Evolutionary conservation across 306 rosid genomes (phyloP).

Genomic region (Astragalus glycyphyllos): DNA sequence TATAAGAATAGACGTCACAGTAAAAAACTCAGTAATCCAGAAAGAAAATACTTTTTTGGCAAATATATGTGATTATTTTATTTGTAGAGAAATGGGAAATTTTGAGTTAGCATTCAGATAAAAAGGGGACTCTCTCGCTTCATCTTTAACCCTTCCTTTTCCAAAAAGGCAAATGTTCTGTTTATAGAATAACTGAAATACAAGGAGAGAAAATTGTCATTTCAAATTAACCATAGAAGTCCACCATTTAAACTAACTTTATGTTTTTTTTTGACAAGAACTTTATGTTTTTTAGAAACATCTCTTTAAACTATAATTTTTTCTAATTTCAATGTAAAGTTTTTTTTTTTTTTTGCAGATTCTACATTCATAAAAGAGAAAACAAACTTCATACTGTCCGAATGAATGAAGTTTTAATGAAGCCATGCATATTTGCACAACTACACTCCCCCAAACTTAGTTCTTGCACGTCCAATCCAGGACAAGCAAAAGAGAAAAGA

Average conservation of each 20-base stretch:
- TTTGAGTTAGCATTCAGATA: not conserved
- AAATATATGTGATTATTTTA: not conserved
- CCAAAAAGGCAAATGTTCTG: not conserved
- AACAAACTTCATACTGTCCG: not conserved
- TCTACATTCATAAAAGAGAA: not conserved
- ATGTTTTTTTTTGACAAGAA: no score
- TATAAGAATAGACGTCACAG: not conserved
- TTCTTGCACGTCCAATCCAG: no score
- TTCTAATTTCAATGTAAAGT: slow-evolving; percentile 7
- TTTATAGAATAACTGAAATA: not conserved
- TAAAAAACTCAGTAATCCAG: slow-evolving; percentile 7
- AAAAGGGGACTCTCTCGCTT: not conserved
- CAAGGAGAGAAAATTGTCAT: not conserved
- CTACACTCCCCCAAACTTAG: no score
- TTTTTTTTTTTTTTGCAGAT: not conserved
- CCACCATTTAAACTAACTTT: slow-evolving; percentile 1
- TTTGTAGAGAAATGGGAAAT: not conserved
- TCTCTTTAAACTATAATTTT: not conserved
- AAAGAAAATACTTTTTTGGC: not conserved
- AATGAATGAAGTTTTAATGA: slow-evolving; percentile 6
- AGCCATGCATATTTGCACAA: not conserved
- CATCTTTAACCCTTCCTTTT: not conserved
- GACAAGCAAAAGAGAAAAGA: no score
- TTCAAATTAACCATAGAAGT: not conserved
- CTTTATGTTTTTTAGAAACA: not conserved